phyloP scores from a whole-genome alignment of 2,329 filamentous ascomycete species.

The Epichloe typhina region DNA sequence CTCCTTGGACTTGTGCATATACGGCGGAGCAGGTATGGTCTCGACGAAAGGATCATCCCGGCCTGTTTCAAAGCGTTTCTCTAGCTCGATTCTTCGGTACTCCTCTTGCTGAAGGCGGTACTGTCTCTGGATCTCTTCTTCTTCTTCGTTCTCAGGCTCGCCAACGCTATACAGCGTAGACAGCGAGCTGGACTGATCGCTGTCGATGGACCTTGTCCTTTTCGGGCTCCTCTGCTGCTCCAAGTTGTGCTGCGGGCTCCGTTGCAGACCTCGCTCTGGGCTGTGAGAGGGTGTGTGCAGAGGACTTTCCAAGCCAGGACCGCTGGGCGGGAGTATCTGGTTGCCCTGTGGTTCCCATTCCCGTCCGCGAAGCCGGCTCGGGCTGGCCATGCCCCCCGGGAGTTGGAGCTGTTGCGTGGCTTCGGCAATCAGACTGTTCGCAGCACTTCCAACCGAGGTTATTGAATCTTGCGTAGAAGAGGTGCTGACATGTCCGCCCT shows the following conservation, averaged over 20 bases:
- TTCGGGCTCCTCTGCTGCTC: slow-evolving; percentile 6
- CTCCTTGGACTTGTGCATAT: slow-evolving; percentile 1
- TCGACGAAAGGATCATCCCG: slow-evolving; percentile 21
- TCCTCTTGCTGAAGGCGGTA: slow-evolving; percentile 1
- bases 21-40: not conserved
- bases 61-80: not conserved
- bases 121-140: slow-evolving; percentile 2
- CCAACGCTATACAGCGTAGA: slow-evolving; percentile 45
- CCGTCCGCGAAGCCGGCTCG: slow-evolving; percentile 23
- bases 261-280: slow-evolving; percentile 10
- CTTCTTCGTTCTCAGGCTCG: slow-evolving; percentile 27
- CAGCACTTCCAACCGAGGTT: slow-evolving; percentile 21
- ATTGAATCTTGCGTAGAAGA: slow-evolving; percentile 12
- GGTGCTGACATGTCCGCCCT: slow-evolving; percentile 12
- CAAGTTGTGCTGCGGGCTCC: slow-evolving; percentile 10
- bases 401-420: slow-evolving; percentile 22
- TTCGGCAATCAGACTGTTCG: slow-evolving; percentile 28
- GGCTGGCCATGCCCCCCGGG: slow-evolving; percentile 30
- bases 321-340: slow-evolving; percentile 5
- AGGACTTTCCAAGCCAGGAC: slow-evolving; percentile 5
- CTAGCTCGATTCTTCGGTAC: not conserved
- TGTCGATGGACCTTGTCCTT: slow-evolving; percentile 23
- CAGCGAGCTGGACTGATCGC: slow-evolving; percentile 37
- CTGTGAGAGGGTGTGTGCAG: slow-evolving; percentile 9
- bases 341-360: slow-evolving; percentile 14